Conservation (phyloP, 2,329 filamentous ascomycete species). For the Calonectria pteridis region DNA sequence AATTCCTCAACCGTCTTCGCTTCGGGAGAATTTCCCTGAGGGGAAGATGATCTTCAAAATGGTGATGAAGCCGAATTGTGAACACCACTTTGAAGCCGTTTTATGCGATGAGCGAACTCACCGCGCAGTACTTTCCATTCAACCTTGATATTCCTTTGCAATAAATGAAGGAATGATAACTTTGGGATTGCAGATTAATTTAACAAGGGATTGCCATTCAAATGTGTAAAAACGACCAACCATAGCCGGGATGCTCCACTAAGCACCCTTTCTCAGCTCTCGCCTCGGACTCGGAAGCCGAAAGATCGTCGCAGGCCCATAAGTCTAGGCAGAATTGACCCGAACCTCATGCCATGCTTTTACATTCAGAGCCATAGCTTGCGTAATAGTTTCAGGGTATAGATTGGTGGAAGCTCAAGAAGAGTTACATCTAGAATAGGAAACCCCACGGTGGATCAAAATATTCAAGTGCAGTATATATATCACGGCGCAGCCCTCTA, state of each 20-base stretch:
- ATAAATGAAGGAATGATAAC: neutral
- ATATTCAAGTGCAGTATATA: neutral
- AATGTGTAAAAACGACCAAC: neutral
- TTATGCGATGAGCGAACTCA: neutral
- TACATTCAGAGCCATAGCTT: neutral
- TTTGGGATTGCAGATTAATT: neutral
- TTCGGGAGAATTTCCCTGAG: neutral
- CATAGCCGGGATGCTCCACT: too few species aligned
- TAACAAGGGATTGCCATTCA: neutral
- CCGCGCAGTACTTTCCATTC: neutral
- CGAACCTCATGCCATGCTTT: neutral
- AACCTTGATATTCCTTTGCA: neutral
- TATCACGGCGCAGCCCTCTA: neutral
- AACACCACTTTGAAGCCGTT: neutral
- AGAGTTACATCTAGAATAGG: neutral
- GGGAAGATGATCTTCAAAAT: too few species aligned
- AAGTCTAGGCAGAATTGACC: neutral
- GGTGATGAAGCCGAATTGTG: neutral
- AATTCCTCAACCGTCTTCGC: neutral
- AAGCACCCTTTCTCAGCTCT: too few species aligned
- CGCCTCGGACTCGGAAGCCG: neutral
- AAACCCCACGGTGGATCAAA: neutral
- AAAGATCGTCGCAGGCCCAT: neutral
- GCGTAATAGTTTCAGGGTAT: neutral
- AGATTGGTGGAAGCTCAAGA: neutral